Evolutionary conservation across 2,329 filamentous ascomycete species (phyloP).

Genomic region (Alternaria novae-zelandiae): DNA sequence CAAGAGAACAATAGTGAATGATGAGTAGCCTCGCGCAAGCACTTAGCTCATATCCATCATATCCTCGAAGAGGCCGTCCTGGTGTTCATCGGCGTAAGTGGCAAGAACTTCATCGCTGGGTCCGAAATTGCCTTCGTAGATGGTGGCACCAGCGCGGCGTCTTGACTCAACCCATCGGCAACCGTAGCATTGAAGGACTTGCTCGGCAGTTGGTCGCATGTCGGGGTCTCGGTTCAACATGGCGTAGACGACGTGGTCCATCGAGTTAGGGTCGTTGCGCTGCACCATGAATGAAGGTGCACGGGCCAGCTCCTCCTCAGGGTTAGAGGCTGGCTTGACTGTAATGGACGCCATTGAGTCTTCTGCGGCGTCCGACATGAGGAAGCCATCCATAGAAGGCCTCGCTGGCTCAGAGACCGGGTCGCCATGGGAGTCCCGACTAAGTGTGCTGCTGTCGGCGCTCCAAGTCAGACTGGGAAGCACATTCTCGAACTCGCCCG

Average conservation of each 20-base stretch:
- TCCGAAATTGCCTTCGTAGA: constrained; percentile 96
- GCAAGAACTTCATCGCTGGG: constrained; percentile 69
- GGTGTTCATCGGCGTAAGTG: constrained; percentile 51
- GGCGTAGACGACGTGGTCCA: constrained; percentile 83
- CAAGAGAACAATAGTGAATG: background rate
- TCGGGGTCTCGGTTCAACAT: constrained; percentile 82
- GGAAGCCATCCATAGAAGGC: constrained; percentile 31
- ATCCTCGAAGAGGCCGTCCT: constrained; percentile 52
- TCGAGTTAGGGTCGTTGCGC: constrained; percentile 70
- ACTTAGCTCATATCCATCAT: constrained; percentile 63
- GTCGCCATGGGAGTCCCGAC: constrained; percentile 70
- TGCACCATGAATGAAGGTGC: constrained; percentile 93
- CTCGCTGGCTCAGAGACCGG: constrained; percentile 31
- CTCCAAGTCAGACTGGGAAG: constrained; percentile 86
- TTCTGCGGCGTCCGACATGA: constrained; percentile 45
- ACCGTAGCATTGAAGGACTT: constrained; percentile 75
- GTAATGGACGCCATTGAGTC: constrained; percentile 49
- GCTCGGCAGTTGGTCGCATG: constrained; percentile 74
- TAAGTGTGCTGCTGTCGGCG: constrained; percentile 67
- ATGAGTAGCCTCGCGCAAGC: background rate
- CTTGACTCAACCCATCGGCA: constrained; percentile 80
- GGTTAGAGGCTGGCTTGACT: constrained; percentile 31
- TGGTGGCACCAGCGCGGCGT: constrained; percentile 85
- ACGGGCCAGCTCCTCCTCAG: constrained; percentile 63
- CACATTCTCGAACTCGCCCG: constrained; percentile 82